phyloP scores from a whole-genome alignment of 805 yeast species.

The Limtongozyma cylindracea region DNA sequence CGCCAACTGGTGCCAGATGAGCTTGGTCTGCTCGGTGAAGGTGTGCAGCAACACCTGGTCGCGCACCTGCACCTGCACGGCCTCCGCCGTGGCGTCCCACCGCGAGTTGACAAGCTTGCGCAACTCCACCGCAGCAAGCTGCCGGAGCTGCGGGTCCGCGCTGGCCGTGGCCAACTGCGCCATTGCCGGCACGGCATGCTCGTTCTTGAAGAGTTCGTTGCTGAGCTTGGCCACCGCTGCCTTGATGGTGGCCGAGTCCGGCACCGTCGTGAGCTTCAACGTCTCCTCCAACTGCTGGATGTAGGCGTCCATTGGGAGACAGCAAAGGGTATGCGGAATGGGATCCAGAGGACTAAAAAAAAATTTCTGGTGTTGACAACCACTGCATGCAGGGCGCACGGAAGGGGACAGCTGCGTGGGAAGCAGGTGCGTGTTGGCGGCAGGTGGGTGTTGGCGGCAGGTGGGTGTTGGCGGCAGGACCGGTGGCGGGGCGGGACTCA shows the following conservation, averaged over 20 bases:
- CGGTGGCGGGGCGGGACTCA: too few relatives aligned
- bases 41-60: constrained; percentile 43
- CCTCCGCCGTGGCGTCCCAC: constrained; percentile 33
- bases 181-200: constrained; percentile 56
- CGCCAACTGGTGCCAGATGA: constrained; percentile 72
- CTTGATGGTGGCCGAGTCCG: constrained; percentile 66
- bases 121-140: constrained; percentile 91
- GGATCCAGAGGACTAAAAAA: too few relatives aligned
- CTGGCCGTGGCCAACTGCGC: constrained; percentile 57
- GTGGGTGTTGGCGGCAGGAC: too few relatives aligned
- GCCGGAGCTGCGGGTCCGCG: constrained; percentile 48
- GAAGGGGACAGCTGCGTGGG: too few relatives aligned
- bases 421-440: too few relatives aligned
- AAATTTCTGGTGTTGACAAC: too few relatives aligned
- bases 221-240: constrained; percentile 57
- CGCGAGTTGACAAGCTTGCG: constrained; percentile 53
- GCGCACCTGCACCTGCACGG: constrained; percentile 34
- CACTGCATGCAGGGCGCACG: too few relatives aligned
- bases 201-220: constrained; percentile 46
- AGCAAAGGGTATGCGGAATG: too few relatives aligned
- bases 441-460: too few relatives aligned
- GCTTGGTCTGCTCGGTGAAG: constrained; percentile 33
- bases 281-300: constrained; percentile 53
- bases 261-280: constrained; percentile 51
- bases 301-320: too few relatives aligned